Evolutionary conservation across 2,329 filamentous ascomycete genomes (phyloP), one percentile per base, ranked within the genome.

Genomic region (Diaporthe destruens): DNA sequence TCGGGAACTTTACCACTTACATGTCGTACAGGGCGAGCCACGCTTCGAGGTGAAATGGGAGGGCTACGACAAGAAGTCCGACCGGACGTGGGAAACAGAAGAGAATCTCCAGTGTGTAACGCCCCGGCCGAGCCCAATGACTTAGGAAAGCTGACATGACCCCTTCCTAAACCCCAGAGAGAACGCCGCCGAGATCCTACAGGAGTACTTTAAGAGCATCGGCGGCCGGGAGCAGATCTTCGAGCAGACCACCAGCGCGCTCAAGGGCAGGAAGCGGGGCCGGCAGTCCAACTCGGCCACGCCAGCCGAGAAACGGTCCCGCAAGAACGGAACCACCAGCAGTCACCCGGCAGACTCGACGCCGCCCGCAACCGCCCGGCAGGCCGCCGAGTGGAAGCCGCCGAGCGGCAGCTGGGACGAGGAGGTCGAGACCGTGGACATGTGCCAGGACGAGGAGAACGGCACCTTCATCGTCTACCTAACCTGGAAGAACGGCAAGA

Each of bases 21-120:
- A 20, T 74, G 16, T 18, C 12, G 54, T 11, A 12, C 73, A 89
- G 83, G 88, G 88, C 25, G 79, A 80, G 6, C 77, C 91, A 0
- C 86, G 87, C 59, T 95, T 92, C 78, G 87, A 92, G 67, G 92
- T 96, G 47, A 95, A 96, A 78, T 96, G 94, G 94, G 89, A 93
- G 75, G 93, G 93, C 3, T 96, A 92, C 74, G 89, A 93, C 0
- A 88, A 91, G 74, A 90, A 91, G 74, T 80, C 84, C 0, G 94
- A 96, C 76, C 82, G 89, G 77, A 96, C 94, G 0, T 96, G 93
- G 93, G 94, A 96, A 79, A 91, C 92, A 0, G 91, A 94, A 77
- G 89, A 90, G 14, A 95, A 95, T 76, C 83, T 94, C 73, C 81
- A 76, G 89, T 91, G 81, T 73, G 86, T 51, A n/a, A 47, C 25